Conservation (phyloP, 1,139 yeast species). For the Hemisphaericaspora xylanilytica region DNA sequence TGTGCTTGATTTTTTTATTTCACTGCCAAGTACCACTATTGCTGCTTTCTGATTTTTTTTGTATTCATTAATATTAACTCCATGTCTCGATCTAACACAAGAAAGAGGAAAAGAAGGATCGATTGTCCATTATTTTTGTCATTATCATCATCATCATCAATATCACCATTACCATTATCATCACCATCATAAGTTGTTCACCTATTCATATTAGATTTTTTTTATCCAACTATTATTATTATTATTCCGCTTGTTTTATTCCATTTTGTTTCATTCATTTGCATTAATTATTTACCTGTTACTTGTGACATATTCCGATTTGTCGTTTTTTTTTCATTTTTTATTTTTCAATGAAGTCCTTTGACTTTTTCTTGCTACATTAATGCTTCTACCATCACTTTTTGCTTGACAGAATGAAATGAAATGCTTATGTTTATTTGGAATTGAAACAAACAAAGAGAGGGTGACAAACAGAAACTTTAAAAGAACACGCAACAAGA, state of each 20-base stretch:
- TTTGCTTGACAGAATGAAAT: neutral
- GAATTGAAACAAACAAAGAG: too few species aligned
- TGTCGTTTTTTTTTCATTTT: neutral
- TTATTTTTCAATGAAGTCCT: neutral
- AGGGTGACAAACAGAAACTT: too few species aligned
- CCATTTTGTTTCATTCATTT: conserved; percentile 3
- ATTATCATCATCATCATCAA: neutral
- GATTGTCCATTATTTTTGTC: conserved; percentile 1
- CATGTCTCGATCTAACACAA: conserved; percentile 10
- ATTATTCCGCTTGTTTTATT: conserved; percentile 2
- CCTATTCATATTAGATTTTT: neutral
- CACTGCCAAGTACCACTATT: conserved; percentile 5
- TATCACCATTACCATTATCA: conserved; percentile 1
- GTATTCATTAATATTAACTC: conserved; percentile 8
- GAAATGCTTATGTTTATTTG: too few species aligned
- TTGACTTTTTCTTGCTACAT: neutral
- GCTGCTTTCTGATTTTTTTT: conserved; percentile 11
- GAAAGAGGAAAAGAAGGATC: conserved; percentile 8
- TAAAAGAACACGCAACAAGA: neutral
- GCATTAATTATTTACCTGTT: conserved; percentile 3
- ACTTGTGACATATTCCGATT: neutral
- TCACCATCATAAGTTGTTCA: neutral
- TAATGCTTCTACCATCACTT: neutral
- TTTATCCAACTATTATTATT: conserved; percentile 1
- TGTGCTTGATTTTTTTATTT: conserved; percentile 4